A percentile compares a stretch with the other conserved stretches of the same genome.
Evolutionary conservation across 164 flowering plant species (phyloP).

Genomic region (Litsea cubeba): DNA sequence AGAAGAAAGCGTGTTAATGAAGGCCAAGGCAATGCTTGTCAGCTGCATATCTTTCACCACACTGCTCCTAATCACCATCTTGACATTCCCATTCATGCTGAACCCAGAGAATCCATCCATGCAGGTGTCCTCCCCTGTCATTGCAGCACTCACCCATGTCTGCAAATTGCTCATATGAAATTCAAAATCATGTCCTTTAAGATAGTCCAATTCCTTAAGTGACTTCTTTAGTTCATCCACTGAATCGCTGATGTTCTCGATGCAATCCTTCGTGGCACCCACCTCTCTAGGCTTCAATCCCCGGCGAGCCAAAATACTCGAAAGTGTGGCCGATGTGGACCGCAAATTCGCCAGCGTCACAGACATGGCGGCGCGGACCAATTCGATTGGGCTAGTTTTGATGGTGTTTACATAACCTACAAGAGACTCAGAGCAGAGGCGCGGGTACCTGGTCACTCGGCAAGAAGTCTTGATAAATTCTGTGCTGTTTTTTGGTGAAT

Average conservation of each 20-base stretch:
- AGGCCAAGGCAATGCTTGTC: conserved; percentile 52
- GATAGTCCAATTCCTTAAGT: conserved; percentile 33
- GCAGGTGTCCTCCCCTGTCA: conserved; percentile 57
- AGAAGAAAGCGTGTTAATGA: conserved; percentile 25
- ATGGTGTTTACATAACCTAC: conserved; percentile 32
- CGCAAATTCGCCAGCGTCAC: conserved; percentile 29
- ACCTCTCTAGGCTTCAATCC: conserved; percentile 29
- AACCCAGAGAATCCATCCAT: conserved; percentile 41
- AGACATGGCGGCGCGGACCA: conserved; percentile 34
- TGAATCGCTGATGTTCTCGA: conserved; percentile 38
- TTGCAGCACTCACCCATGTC: conserved; percentile 68
- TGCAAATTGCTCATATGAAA: conserved; percentile 36
- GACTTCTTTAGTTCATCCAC: conserved; percentile 44
- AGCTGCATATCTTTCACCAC: conserved; percentile 30
- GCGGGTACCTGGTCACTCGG: conserved; percentile 30
- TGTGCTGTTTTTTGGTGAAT: conserved; percentile 1
- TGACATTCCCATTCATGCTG: conserved; percentile 18
- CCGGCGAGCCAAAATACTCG: conserved; percentile 12
- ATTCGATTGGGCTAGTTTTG: conserved; percentile 21
- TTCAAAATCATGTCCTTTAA: conserved; percentile 27
- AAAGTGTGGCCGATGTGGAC: conserved; percentile 21
- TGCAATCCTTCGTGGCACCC: conserved; percentile 39
- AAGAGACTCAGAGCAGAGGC: conserved; percentile 36
- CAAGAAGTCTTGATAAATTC: conserved; percentile 45
- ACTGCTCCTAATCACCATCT: conserved; percentile 21